Evolutionary conservation across 2,329 filamentous ascomycete species (phyloP).

Genomic region (Calonectria ilicicola): DNA sequence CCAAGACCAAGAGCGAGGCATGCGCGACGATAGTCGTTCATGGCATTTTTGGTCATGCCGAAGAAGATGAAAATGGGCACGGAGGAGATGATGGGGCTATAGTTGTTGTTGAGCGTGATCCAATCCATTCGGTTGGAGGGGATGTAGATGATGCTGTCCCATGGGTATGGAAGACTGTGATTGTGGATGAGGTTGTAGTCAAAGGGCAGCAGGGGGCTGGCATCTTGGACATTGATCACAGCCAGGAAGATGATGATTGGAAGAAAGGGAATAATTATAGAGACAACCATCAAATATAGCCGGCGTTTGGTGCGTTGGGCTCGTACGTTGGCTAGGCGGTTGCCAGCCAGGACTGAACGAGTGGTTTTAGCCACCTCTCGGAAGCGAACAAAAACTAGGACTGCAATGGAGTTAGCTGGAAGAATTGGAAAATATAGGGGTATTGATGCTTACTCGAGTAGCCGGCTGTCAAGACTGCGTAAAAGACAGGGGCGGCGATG

Average conservation of each 20-base stretch:
- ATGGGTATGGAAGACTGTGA: conserved; percentile 52
- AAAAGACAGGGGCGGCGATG: conserved; percentile 57
- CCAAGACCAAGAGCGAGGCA: conserved; percentile 57
- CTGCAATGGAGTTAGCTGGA: conserved; percentile 41
- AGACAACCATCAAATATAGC: conserved; percentile 67
- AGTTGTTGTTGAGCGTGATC: conserved; percentile 58
- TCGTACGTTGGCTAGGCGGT: conserved; percentile 54
- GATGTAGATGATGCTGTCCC: conserved; percentile 60
- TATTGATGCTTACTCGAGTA: conserved; percentile 59
- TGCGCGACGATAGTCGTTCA: conserved; percentile 59
- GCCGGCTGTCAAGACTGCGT: conserved; percentile 56
- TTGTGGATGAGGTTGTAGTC: conserved; percentile 57
- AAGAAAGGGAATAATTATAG: conserved; percentile 64
- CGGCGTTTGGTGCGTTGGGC: conserved; percentile 62
- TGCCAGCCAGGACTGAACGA: conserved; percentile 52
- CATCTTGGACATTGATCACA: conserved; percentile 53
- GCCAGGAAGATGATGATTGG: conserved; percentile 59
- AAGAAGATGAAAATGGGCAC: conserved; percentile 66
- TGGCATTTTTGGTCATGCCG: conserved; percentile 65
- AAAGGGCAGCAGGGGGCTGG: conserved; percentile 49
- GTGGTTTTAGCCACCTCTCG: conserved; percentile 58
- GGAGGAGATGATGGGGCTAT: conserved; percentile 60
- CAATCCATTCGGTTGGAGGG: conserved; percentile 56
- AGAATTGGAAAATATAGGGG: neutral
- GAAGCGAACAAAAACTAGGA: conserved; percentile 61